Evolutionary conservation across 2,329 filamentous ascomycete species (phyloP).

Genomic region (Penicillium sp.): DNA sequence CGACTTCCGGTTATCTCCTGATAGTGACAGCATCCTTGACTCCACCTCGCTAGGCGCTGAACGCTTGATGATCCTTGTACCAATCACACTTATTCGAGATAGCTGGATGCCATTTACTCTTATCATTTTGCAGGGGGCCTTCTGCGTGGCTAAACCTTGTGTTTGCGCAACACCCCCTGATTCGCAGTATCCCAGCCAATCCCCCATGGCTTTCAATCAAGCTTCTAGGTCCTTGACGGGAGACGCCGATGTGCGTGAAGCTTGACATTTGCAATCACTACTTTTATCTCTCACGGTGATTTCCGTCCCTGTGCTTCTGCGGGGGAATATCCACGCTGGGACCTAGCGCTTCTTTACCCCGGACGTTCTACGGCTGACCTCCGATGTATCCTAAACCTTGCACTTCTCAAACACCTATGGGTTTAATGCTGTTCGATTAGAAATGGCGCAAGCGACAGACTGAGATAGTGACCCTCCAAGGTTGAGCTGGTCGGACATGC

Average conservation of each 20-base stretch:
- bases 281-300: not conserved
- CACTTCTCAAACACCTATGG: not conserved
- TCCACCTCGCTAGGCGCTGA: not conserved
- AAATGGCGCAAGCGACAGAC: not conserved
- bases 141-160: not conserved
- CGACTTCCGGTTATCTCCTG: not conserved
- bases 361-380: not conserved
- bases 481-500: not conserved
- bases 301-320: not conserved
- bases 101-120: not conserved
- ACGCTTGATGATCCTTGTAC: not conserved
- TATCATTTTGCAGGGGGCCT: not conserved
- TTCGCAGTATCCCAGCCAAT: not conserved
- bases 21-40: not conserved
- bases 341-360: not conserved
- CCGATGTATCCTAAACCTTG: not conserved
- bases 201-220: not conserved
- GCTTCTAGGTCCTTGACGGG: conserved; percentile 8
- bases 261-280: not conserved
- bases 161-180: not conserved
- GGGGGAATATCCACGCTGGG: not conserved
- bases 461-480: not conserved
- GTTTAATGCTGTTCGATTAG: not conserved
- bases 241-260: conserved; percentile 17
- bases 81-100: not conserved